Evolutionary conservation across 129 eudicot species (phyloP), one percentile per base, ranked within the genome.

Genomic region (Calendula officinalis): DNA sequence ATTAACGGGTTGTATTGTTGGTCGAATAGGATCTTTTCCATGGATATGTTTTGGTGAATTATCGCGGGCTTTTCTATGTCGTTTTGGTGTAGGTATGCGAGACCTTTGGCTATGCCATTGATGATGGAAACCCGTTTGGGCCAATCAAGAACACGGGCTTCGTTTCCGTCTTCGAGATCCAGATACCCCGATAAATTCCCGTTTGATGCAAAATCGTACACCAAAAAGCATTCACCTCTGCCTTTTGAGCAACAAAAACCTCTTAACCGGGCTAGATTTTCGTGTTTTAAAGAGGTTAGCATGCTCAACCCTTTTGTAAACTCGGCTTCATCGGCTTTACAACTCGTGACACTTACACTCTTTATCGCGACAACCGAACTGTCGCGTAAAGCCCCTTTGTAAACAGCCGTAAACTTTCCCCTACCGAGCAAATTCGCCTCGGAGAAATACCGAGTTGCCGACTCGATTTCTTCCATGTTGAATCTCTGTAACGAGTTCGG

Each of bases 381-480:
- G 44, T 91, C 96, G 42, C 88, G 82, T 66, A 87, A 41, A 33
- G 78, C 58, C 34, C 96, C 98, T 69, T 81, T 84, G 51, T 87
- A 84, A 14, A 91, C 98, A 0, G 90, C 79, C 4, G 96, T 87
- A 62, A 91, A 88, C 56, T 80, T 91, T 37, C 90, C 73, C 75
- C 69, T 82, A 47, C 98, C 98, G 64, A 91, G 63, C 39, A 91
- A 66, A 61, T 81, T 91, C 61, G 60, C 67, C 56, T 88, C 96
- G 2, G 96, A 82, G 53, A 92, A 92, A 74, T 92, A 84, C 49
- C 81, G 78, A 17, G 98, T 92, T 8, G 98, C 96, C 0, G 91
- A 85, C 58, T 92, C 96, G n/a, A 92, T 80, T 48, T 92, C 98
- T 70, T 88, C 98, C 87, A 92, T 64, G 43, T 88, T 88, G 44